Percentiles rank a stretch among this genome's conserved stretches.
These are phyloP conservation scores for Ceratocystis lukuohia DNA, from an alignment of 2,329 filamentous ascomycete genomes.

Conservation along the genomic window DNA sequence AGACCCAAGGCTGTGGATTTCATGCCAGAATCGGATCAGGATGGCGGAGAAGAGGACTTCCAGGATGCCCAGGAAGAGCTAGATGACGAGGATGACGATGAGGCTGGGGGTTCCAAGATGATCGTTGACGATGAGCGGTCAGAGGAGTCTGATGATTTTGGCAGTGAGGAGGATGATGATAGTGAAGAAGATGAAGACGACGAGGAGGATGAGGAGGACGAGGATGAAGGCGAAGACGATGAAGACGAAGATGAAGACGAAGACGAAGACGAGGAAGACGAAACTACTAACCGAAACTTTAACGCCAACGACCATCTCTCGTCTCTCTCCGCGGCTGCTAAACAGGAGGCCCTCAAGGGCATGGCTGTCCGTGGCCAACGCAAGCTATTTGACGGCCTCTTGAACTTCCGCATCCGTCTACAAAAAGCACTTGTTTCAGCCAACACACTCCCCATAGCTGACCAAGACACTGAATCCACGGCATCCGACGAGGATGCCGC, in stretches of 20 bases:
- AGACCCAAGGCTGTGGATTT: constrained; percentile 44
- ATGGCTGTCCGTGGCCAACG: constrained; percentile 75
- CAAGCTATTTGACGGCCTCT: constrained; percentile 70
- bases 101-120: constrained; percentile 25
- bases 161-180: constrained; percentile 28
- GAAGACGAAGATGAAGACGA: constrained; percentile 28
- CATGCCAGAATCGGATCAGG: constrained; percentile 37
- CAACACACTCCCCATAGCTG: constrained; percentile 52
- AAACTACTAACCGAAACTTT: constrained; percentile 18
- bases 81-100: constrained; percentile 29
- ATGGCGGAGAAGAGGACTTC: constrained; percentile 27
- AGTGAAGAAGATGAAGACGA: constrained; percentile 29
- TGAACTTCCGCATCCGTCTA: constrained; percentile 81
- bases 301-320: constrained; percentile 15
- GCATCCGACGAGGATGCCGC: constrained; percentile 46
- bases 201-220: constrained; percentile 28
- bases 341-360: constrained; percentile 64
- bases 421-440: constrained; percentile 79
- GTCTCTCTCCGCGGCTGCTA: constrained; percentile 18
- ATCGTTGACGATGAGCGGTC: constrained; percentile 26
- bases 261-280: constrained; percentile 24
- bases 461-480: constrained; percentile 28
- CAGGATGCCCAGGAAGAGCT: constrained; percentile 30
- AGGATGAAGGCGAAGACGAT: constrained; percentile 29
- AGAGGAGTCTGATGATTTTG: constrained; percentile 25